Conservation (phyloP, 768 basidiomycete genomes). For the Mycena sanguinolenta region DNA sequence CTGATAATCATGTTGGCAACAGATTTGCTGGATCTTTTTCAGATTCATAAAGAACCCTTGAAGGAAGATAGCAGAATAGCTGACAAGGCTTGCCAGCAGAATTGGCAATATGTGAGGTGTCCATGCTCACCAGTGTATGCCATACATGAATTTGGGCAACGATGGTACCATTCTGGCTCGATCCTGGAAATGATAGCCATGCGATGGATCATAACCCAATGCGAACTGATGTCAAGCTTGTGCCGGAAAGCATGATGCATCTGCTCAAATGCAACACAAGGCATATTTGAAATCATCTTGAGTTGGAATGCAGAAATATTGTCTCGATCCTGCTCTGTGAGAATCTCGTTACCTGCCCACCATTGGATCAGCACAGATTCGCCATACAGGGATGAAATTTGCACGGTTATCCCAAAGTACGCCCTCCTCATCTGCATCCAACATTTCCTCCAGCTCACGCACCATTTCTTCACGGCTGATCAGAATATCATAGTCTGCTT, state of each 20-base stretch:
- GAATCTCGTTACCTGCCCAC: background rate
- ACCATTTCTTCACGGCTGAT: background rate
- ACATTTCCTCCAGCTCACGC: background rate
- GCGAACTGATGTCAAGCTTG: background rate
- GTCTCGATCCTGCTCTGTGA: background rate
- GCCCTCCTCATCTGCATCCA: background rate
- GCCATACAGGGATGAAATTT: background rate
- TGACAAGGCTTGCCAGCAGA: background rate
- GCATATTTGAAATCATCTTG: background rate
- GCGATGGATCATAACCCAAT: background rate
- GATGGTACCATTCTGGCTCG: background rate
- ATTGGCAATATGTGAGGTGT: background rate
- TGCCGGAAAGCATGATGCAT: background rate
- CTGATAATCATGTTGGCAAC: background rate
- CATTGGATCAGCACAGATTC: too few species aligned
- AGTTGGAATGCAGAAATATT: background rate
- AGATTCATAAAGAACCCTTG: background rate
- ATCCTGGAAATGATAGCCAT: background rate
- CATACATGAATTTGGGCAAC: background rate
- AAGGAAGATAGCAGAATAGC: background rate
- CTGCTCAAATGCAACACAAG: background rate
- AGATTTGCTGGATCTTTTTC: background rate
- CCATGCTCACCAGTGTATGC: background rate
- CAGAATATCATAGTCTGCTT: background rate
- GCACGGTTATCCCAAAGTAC: background rate